A percentile compares a stretch with the other conserved stretches of the same genome.
Conservation (phyloP, 1,139 yeast genomes). For the Yamadazyma conglobata region DNA sequence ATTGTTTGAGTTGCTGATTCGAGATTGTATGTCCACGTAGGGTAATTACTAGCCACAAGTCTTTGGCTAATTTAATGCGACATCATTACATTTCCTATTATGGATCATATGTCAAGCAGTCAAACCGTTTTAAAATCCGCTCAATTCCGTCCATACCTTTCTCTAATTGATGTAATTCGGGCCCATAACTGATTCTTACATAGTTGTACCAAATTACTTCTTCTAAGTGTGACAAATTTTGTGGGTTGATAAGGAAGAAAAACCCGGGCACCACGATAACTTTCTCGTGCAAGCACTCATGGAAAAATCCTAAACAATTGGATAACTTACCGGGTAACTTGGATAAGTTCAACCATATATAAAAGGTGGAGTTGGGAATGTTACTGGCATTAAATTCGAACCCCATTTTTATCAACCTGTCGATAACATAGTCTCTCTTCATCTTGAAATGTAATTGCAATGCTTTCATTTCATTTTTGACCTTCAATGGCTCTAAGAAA, state of each 20-base stretch:
- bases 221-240: constrained; percentile 56
- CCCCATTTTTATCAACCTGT: constrained; percentile 54
- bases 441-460: constrained; percentile 57
- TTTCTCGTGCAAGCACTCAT: constrained; percentile 62
- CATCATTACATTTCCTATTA: too few relatives aligned
- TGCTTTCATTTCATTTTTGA: constrained; percentile 55
- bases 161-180: constrained; percentile 51
- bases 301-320: constrained; percentile 65
- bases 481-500: constrained; percentile 52
- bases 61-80: too few relatives aligned
- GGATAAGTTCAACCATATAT: constrained; percentile 59
- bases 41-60: too few relatives aligned
- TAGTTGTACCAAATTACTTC: constrained; percentile 65
- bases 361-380: constrained; percentile 62
- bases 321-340: constrained; percentile 59
- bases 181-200: constrained; percentile 64
- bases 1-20: too few relatives aligned
- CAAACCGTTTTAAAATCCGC: constrained; percentile 47
- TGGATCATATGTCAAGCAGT: constrained; percentile 33
- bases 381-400: constrained; percentile 44
- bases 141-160: constrained; percentile 70
- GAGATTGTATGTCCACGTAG: too few relatives aligned
- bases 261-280: constrained; percentile 68
- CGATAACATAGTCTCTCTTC: constrained; percentile 59
- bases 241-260: constrained; percentile 63